phyloP scores from a whole-genome alignment of 169 alveolate genomes.

The Cryptosporidium sp. region DNA sequence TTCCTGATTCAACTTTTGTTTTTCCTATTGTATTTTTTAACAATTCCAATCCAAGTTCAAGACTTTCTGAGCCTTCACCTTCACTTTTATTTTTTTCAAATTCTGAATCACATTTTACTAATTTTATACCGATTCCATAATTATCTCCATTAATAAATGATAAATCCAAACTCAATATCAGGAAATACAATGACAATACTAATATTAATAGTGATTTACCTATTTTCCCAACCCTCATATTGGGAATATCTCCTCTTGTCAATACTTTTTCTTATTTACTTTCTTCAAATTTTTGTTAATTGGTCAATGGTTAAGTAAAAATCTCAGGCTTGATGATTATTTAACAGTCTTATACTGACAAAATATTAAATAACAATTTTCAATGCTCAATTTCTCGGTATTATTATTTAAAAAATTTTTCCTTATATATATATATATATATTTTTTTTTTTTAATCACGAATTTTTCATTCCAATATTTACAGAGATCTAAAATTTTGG shows the following conservation, averaged over 20 bases:
- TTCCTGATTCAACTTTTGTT: neutral
- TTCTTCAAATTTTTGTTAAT: neutral
- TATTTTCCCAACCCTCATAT: constrained; percentile 23
- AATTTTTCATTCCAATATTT: neutral
- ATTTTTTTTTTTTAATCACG: neutral
- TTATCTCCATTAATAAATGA: constrained; percentile 4
- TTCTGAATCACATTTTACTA: constrained; percentile 8
- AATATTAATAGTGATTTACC: neutral
- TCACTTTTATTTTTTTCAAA: neutral
- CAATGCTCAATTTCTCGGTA: no score
- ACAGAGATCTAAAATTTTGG: constrained; percentile 49
- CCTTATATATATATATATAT: neutral
- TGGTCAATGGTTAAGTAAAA: no score
- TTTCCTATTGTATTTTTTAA: constrained; percentile 10
- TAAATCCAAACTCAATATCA: constrained; percentile 15
- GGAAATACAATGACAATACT: neutral
- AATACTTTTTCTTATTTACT: neutral
- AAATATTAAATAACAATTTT: no score
- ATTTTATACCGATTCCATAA: neutral
- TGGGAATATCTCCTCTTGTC: neutral
- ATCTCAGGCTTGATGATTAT: neutral
- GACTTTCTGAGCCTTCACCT: neutral
- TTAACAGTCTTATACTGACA: neutral
- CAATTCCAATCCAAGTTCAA: constrained; percentile 11
- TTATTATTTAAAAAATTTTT: neutral